Base-by-base conservation (phyloP, 148 eudicot species). In the Tetragonia tetragonoides region DNA sequence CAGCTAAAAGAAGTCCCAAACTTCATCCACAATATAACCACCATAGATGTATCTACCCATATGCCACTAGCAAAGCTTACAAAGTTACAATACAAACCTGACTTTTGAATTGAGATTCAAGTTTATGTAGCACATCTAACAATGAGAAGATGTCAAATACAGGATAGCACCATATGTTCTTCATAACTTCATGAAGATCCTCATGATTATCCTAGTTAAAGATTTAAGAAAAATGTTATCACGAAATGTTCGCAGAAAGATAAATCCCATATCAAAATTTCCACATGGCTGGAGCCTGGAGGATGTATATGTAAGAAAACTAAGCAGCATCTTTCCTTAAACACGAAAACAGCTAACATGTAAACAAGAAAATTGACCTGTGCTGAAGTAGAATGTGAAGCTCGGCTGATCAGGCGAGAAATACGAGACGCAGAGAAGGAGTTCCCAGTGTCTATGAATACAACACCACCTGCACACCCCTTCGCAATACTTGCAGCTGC, bases 381-480 rank as follows among this genome's bases (percentile, higher is more conserved):
- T 64, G 72, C 68, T 17, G 70, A 46, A 81, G 84, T 70, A 76
- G 77, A 62, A 81, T 76, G 64, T 79, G 93, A 81, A 49, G 72
- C 59, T 44, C 69, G 83, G 51, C 56, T 77, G 61, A 90, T 71
- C 79, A 89, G 80, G 47, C 85, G 81, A 24, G 85, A 86, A 73
- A 92, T 73, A 72, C 93, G 91, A 71, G 75, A 80, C 61, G 97
- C 85, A 28, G 95, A 94, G 75, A 92, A 94, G 70, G 95, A 94
- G 86, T 92, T 94, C 61, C 97, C 93, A 5, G 98, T 81, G 84
- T 94, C 98, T 46, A 92, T 72, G 80, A 81, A 94, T 51, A 88
- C 72, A 46, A 87, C 95, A 71, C 80, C 87, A 47, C 90, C 89
- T 20, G 53, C 72, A 74, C 53, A 39, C 16, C 73, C 70, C 80